A percentile compares a stretch with the other conserved stretches of the same genome.
Evolutionary conservation across 768 basidiomycete species (phyloP).

Genomic region (Plicaturopsis crispa): DNA sequence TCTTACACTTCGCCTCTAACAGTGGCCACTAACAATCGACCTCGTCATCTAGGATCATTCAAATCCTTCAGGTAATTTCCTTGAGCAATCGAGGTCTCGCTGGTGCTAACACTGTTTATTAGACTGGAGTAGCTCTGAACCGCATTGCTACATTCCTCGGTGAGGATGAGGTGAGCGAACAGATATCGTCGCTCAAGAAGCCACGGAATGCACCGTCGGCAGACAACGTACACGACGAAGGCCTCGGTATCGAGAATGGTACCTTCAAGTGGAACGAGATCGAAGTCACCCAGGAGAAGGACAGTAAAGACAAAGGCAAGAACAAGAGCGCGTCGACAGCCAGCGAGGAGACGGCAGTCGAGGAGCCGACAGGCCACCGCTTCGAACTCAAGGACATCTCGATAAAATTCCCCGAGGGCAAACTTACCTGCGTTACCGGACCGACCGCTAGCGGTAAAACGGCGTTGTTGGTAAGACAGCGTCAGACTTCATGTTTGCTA

Average conservation of each 20-base stretch:
- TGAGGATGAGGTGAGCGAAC: constrained; percentile 56
- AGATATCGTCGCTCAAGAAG: constrained; percentile 49
- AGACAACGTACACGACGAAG: neutral
- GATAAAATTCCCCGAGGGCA: constrained; percentile 37
- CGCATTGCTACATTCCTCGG: constrained; percentile 54
- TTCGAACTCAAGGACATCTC: constrained; percentile 38
- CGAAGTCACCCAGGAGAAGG: constrained; percentile 22
- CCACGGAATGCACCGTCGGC: neutral
- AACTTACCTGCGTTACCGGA: constrained; percentile 37
- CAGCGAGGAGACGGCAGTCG: neutral
- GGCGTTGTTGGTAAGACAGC: constrained; percentile 37
- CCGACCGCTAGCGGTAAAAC: constrained; percentile 46
- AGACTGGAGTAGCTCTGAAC: constrained; percentile 39
- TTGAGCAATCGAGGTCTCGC: no score
- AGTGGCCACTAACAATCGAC: no score
- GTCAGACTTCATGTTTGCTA: constrained; percentile 7
- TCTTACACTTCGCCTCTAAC: no score
- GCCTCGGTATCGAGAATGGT: constrained; percentile 39
- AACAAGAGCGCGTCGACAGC: constrained; percentile 12
- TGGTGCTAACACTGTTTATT: no score
- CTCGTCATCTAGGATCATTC: constrained; percentile 39
- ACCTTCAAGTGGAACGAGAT: constrained; percentile 52
- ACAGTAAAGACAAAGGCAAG: constrained; percentile 13
- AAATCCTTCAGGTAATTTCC: constrained; percentile 27
- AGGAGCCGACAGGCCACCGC: constrained; percentile 17